Percentiles rank a stretch among this genome's conserved stretches.
phyloP scores from a whole-genome alignment of 352 stramenopile genomes.

The Phytopythium sindhum region DNA sequence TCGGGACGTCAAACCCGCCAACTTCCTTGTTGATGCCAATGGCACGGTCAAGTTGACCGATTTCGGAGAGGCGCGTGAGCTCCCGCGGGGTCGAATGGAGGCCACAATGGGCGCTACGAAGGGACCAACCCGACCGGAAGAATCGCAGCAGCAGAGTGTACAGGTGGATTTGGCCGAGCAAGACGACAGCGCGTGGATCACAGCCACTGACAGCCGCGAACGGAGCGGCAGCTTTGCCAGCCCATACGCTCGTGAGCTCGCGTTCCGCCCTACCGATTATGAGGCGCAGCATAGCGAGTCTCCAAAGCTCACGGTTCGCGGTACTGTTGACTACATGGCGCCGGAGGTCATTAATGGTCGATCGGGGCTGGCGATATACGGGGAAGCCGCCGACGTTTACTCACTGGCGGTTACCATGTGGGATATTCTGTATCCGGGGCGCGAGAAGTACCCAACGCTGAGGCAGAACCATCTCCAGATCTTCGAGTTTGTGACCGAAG shows the following conservation, averaged over 20 bases:
- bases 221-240: constrained; percentile 1
- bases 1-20: constrained; percentile 23
- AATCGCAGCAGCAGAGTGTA: too few relatives aligned
- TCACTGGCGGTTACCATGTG: constrained; percentile 60
- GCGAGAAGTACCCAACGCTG: constrained; percentile 31
- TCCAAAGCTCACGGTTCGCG: constrained; percentile 21
- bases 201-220: not conserved
- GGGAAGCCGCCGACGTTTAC: constrained; percentile 51
- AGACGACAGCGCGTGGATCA: constrained; percentile 4
- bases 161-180: not conserved
- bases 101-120: not conserved
- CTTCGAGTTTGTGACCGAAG: constrained; percentile 36
- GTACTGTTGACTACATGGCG: constrained; percentile 53
- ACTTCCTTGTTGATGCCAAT: constrained; percentile 21
- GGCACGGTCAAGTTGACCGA: constrained; percentile 19
- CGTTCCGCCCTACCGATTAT: constrained; percentile 5
- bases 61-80: constrained; percentile 27
- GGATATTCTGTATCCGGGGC: constrained; percentile 45
- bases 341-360: constrained; percentile 50
- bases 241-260: not conserved
- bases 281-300: constrained; percentile 1
- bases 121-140: not conserved
- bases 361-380: constrained; percentile 21
- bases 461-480: constrained; percentile 31
- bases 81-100: constrained; percentile 11